A percentile compares a stretch with the other conserved stretches of the same genome.
These are phyloP conservation scores for Extremus antarcticus DNA, from an alignment of 495 filamentous ascomycete species.

Conservation along the genomic window DNA sequence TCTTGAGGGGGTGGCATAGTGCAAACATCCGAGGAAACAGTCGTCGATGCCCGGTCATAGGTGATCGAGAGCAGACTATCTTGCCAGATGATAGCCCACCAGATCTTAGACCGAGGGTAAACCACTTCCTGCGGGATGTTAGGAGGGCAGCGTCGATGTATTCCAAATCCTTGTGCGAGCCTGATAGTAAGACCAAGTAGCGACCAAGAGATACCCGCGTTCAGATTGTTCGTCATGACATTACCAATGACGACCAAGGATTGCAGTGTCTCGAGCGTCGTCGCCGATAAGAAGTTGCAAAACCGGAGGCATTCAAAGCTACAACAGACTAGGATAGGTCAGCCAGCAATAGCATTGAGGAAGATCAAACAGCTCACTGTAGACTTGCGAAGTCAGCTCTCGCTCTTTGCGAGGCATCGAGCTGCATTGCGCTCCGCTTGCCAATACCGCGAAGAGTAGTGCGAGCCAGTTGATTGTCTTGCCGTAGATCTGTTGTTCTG, in stretches of 20 bases:
- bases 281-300: conserved; percentile 50
- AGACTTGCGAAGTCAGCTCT: conserved; percentile 49
- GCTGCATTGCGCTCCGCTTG: conserved; percentile 72
- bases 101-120: conserved; percentile 24
- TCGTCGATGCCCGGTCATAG: conserved; percentile 47
- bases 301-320: conserved; percentile 52
- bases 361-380: conserved; percentile 31
- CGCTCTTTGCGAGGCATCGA: conserved; percentile 50
- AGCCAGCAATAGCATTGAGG: background rate
- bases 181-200: conserved; percentile 49
- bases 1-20: conserved; percentile 36
- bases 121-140: conserved; percentile 28
- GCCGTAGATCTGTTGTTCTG: conserved; percentile 39
- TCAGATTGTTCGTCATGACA: conserved; percentile 54
- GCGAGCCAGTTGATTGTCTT: conserved; percentile 55
- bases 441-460: conserved; percentile 66
- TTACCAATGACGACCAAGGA: conserved; percentile 48
- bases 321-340: conserved; percentile 41
- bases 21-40: conserved; percentile 38
- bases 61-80: conserved; percentile 51
- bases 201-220: conserved; percentile 51
- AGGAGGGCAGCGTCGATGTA: conserved; percentile 43
- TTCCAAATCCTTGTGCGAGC: conserved; percentile 46
- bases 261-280: conserved; percentile 49
- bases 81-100: conserved; percentile 54